Evolutionary conservation across 306 rosid species (phyloP), one percentile per base, ranked within the genome.

Genomic region (Cicer judaicum): DNA sequence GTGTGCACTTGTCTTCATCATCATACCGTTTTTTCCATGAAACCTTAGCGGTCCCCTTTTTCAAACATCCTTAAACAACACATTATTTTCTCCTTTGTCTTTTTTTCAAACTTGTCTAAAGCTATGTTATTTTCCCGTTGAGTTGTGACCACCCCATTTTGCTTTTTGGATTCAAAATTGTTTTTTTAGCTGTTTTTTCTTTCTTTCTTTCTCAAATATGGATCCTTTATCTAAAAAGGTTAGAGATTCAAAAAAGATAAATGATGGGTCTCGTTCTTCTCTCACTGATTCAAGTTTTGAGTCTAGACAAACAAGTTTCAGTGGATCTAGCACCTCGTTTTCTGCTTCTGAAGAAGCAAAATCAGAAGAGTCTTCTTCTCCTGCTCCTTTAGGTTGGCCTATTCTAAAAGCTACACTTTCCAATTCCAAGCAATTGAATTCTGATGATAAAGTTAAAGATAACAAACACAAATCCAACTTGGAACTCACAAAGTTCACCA

Each of bases 361-460:
- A 60, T 68, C 79, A 5, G 82, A 86, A 77, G 90, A 84, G 78
- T 73, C 77, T 41, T 85, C 90, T 72, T 82, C 97, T 15, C 86
- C 93, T 70, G 19, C 91, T 21, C 89, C 85, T 70, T 87, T 94
- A 78, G 97, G 97, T 15, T 94, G 98, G 98, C 98, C 98, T 41
- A 94, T 94, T 65, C 91, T 89, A 36, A 87, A 92, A 72, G 96
- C 97, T 62, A 85, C 91, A 5, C 60, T 88, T 8, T 69, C 90
- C 41, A 66, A 82, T n/a, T 63, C 68, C 69, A 88, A 84, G 54
- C 78, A 82, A 68, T 75, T 70, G 1, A 79, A 61, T 76, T 86
- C 86, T 74, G 88, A 78, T 77, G 91, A 80, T 16, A 84, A 81
- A 61, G 77, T 80, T 24, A 79, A 81, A 61, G 79, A 82, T 24